These are phyloP conservation scores for Medicago lupulina DNA, from an alignment of 306 rosid species.

Conservation along the genomic window DNA sequence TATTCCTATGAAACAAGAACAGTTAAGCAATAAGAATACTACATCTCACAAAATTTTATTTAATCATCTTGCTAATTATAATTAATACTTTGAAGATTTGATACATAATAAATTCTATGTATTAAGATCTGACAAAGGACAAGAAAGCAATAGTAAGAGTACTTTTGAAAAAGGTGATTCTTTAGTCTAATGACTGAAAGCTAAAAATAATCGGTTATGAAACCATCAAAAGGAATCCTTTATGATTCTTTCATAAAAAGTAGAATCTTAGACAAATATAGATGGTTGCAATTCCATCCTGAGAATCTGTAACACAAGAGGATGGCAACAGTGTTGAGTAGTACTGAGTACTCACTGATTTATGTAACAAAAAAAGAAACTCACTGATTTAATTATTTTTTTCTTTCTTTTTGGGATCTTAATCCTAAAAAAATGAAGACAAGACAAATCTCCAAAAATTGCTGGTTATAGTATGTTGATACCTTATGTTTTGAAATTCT, in stretches of 20 bases:
- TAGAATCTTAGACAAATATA: conserved; percentile 40
- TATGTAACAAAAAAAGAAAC: too few relatives aligned
- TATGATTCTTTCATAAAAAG: conserved; percentile 41
- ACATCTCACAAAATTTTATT: too few relatives aligned
- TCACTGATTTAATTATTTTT: neutral
- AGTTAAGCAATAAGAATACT: too few relatives aligned
- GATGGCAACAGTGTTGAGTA: too few relatives aligned
- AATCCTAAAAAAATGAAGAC: conserved; percentile 32
- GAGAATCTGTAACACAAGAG: conserved; percentile 4
- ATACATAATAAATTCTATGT: conserved; percentile 1
- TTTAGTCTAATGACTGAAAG: conserved; percentile 23
- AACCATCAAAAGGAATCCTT: conserved; percentile 40
- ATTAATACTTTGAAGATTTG: too few relatives aligned
- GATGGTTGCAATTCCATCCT: conserved; percentile 53
- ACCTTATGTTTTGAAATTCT: conserved; percentile 30
- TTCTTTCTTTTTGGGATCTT: conserved; percentile 25
- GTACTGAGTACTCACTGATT: too few relatives aligned
- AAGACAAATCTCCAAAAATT: conserved; percentile 31
- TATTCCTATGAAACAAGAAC: too few relatives aligned
- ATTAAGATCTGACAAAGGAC: conserved; percentile 14
- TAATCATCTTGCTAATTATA: too few relatives aligned
- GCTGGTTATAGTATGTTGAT: conserved; percentile 33
- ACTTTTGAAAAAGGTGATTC: conserved; percentile 43
- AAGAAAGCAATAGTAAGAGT: conserved; percentile 3
- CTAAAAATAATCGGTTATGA: conserved; percentile 39